Conservation (phyloP, 2,329 filamentous ascomycete species). For the Lasiodiplodia theobromae region DNA sequence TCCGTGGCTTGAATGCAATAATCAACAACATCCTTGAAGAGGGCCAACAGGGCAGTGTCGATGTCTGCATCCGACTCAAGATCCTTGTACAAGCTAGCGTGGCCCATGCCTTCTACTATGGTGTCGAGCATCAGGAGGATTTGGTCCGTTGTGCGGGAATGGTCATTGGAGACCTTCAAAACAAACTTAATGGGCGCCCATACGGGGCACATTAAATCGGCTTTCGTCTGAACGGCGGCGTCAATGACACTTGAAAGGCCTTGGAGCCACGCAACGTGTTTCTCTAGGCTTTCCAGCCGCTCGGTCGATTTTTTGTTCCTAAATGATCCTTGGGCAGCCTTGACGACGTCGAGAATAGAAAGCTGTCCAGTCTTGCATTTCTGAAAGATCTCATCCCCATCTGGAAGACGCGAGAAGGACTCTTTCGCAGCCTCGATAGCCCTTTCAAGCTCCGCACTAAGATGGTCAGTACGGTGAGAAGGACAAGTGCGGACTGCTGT, state of each 20-base stretch:
- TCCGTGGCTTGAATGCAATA: no score
- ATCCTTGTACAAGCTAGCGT: no score
- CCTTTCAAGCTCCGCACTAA: neutral
- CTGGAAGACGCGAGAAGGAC: slow-evolving; percentile 1
- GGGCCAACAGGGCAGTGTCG: no score
- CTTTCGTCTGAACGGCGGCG: slow-evolving; percentile 13
- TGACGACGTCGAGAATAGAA: neutral
- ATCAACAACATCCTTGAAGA: no score
- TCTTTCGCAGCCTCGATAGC: neutral
- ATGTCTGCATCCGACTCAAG: no score
- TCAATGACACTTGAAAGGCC: slow-evolving; percentile 17
- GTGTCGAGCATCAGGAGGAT: neutral
- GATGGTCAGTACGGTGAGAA: neutral
- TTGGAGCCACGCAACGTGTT: slow-evolving; percentile 4
- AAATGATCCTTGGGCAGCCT: neutral
- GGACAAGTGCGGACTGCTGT: no score
- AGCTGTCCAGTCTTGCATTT: slow-evolving; percentile 7
- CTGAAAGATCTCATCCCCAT: slow-evolving; percentile 15
- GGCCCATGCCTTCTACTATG: neutral
- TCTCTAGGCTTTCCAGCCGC: slow-evolving; percentile 2
- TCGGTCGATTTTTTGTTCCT: slow-evolving; percentile 6
- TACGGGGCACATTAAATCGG: slow-evolving; percentile 17
- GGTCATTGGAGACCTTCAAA: slow-evolving; percentile 5
- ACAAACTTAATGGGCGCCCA: slow-evolving; percentile 28
- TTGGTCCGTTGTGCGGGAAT: neutral